Conservation (phyloP, 2,329 filamentous ascomycete species). For the Parastagonospora avenae region DNA sequence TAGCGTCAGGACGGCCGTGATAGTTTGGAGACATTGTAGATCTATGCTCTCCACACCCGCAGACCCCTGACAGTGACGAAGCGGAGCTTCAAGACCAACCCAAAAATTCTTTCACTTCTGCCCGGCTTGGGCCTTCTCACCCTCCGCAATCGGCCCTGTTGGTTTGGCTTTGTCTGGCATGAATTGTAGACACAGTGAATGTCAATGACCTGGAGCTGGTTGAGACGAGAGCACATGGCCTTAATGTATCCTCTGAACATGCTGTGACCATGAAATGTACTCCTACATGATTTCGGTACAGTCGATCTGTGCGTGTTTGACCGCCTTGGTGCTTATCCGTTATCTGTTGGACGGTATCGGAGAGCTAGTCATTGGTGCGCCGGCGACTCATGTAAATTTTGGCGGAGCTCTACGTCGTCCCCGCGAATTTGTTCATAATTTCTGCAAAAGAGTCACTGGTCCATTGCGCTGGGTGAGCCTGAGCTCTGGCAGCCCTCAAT, state of each 20-base stretch:
- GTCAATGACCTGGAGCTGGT: too few species aligned
- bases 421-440: constrained; percentile 36
- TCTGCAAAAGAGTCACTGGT: constrained; percentile 31
- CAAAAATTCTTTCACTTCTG: constrained; percentile 31
- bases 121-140: constrained; percentile 20
- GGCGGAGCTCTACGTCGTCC: constrained; percentile 37
- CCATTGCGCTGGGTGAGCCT: constrained; percentile 33
- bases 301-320: neutral
- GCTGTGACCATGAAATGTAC: neutral
- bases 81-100: constrained; percentile 8
- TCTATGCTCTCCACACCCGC: neutral
- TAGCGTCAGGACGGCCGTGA: neutral
- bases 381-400: constrained; percentile 39
- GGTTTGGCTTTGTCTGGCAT: neutral
- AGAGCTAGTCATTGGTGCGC: constrained; percentile 32
- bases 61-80: constrained; percentile 1
- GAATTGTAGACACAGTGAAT: neutral
- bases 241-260: neutral
- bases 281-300: neutral
- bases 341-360: constrained; percentile 40
- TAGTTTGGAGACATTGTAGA: neutral
- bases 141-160: constrained; percentile 26
- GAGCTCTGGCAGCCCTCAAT: constrained; percentile 40
- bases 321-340: constrained; percentile 24
- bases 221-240: neutral